Conservation (phyloP, 106 monocot genomes). For the Agapanthus africanus region DNA sequence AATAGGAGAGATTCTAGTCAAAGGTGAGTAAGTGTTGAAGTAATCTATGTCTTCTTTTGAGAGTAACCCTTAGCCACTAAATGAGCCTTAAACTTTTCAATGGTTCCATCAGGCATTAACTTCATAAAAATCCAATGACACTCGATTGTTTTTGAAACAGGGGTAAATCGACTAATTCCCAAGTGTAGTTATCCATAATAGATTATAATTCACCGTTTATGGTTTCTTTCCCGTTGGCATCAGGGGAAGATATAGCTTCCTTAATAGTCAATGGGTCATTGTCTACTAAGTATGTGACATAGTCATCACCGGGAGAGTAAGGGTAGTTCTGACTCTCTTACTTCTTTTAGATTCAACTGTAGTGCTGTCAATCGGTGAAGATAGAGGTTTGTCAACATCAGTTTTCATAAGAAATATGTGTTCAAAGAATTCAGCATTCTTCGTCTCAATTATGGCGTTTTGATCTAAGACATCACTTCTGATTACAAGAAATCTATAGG, state of each 20-base stretch:
- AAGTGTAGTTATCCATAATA: neutral
- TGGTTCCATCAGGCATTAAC: neutral
- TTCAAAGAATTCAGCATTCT: neutral
- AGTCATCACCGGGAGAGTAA: neutral
- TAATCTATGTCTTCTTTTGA: slow-evolving; percentile 2
- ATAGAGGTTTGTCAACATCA: neutral
- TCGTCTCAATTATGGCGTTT: neutral
- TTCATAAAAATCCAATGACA: neutral
- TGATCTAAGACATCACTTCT: neutral
- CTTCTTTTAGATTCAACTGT: neutral
- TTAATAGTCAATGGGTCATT: neutral
- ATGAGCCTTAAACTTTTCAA: neutral
- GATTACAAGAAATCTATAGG: slow-evolving; percentile 2
- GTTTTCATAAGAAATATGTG: neutral
- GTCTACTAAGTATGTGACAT: neutral
- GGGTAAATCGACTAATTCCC: neutral
- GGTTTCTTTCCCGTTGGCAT: neutral
- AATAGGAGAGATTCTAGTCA: neutral
- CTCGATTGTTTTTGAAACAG: neutral
- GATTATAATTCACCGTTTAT: neutral
- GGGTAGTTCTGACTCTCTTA: neutral
- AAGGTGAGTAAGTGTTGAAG: neutral
- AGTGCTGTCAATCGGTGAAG: neutral
- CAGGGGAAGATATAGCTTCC: neutral
- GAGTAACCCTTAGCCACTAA: slow-evolving; percentile 1